Percentiles rank a stretch among this genome's conserved stretches.
These are phyloP conservation scores for Massarina eburnea DNA, from an alignment of 2,329 filamentous ascomycete species.

Conservation along the genomic window DNA sequence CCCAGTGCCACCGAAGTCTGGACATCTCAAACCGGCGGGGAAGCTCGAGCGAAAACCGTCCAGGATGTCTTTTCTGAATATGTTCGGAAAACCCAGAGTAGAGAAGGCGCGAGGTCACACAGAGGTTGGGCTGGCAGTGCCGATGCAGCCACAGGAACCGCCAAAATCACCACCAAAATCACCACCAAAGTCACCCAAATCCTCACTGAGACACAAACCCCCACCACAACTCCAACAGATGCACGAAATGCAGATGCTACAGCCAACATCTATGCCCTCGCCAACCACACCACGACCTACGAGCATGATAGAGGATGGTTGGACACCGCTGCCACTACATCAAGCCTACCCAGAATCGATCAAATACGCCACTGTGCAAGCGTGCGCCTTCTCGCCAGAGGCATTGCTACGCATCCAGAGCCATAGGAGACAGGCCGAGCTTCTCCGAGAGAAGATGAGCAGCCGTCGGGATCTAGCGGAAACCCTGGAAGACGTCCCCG, in stretches of 20 bases:
- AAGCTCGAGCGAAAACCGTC: conserved; percentile 39
- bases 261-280: conserved; percentile 32
- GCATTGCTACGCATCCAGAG: conserved; percentile 62
- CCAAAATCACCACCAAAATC: conserved; percentile 20
- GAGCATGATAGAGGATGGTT: conserved; percentile 26
- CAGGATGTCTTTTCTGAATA: conserved; percentile 53
- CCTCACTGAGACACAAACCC: conserved; percentile 32
- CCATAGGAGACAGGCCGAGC: conserved; percentile 55
- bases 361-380: conserved; percentile 70
- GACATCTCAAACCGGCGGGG: conserved; percentile 15
- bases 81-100: conserved; percentile 54
- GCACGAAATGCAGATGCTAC: conserved; percentile 34
- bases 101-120: conserved; percentile 51
- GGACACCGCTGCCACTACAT: conserved; percentile 69
- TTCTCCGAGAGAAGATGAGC: conserved; percentile 41
- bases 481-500: conserved; percentile 29
- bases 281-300: conserved; percentile 10
- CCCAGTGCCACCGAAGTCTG: conserved; percentile 9
- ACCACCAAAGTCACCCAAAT: conserved; percentile 21
- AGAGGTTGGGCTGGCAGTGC: conserved; percentile 45
- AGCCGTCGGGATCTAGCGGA: conserved; percentile 36
- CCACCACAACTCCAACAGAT: conserved; percentile 31
- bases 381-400: conserved; percentile 69
- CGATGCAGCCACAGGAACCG: conserved; percentile 35
- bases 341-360: conserved; percentile 84